Conservation (phyloP, 768 basidiomycete species). For the Leccinellum rugosiceps region DNA sequence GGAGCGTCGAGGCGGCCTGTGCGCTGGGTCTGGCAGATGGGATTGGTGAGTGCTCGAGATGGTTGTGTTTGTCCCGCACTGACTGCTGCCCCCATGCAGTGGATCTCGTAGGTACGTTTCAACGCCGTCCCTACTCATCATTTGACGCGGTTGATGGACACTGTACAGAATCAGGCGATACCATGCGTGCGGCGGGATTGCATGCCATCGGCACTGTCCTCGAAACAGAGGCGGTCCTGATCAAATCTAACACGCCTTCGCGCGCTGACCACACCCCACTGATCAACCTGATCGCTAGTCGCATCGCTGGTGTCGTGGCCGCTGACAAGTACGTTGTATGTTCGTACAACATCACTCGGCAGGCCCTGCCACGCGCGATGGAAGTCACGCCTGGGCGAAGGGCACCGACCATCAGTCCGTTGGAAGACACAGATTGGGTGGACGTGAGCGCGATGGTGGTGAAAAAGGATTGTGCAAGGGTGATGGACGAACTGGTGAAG, state of each 20-base stretch:
- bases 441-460: conserved; percentile 92
- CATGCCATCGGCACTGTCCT: conserved; percentile 91
- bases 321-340: conserved; percentile 84
- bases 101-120: conserved; percentile 80
- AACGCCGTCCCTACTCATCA: conserved; percentile 23
- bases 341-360: conserved; percentile 86
- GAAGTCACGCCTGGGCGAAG: conserved; percentile 83
- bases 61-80: neutral
- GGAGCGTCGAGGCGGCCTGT: conserved; percentile 98
- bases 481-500: conserved; percentile 84
- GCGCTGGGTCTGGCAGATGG: conserved; percentile 95
- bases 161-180: conserved; percentile 91
- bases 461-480: conserved; percentile 70
- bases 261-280: conserved; percentile 60
- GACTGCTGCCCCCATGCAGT: conserved; percentile 44
- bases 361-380: conserved; percentile 57
- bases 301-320: conserved; percentile 90
- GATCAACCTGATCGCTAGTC: conserved; percentile 76
- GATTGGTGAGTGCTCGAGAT: conserved; percentile 59
- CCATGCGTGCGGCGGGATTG: conserved; percentile 97
- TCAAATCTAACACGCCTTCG: conserved; percentile 69
- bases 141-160: neutral
- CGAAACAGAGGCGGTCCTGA: conserved; percentile 86
- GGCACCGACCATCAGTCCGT: conserved; percentile 81
- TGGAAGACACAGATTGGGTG: conserved; percentile 86